phyloP scores from a whole-genome alignment of 176 grass and related monocot species.

The Oryza nivara region DNA sequence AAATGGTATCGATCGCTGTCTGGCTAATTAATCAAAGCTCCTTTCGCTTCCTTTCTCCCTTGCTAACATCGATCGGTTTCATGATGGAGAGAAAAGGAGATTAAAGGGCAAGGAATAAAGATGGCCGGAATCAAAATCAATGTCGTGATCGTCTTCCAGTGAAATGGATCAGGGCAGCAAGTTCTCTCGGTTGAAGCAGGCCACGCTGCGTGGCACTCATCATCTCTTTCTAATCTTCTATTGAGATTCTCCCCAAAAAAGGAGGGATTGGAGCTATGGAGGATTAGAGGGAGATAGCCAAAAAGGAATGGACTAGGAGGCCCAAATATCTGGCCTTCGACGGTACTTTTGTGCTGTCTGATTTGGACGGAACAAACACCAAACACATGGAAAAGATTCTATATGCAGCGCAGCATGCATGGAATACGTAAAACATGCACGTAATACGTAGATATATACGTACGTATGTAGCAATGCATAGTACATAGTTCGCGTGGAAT shows the following conservation, averaged over 20 bases:
- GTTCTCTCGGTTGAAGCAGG: neutral
- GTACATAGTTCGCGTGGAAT: neutral
- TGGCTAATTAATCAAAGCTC: neutral
- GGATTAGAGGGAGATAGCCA: neutral
- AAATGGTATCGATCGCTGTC: neutral
- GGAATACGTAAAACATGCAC: neutral
- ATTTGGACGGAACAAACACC: neutral
- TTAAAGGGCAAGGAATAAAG: neutral
- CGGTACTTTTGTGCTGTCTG: neutral
- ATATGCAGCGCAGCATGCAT: neutral
- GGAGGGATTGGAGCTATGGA: neutral
- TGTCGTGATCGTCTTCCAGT: neutral
- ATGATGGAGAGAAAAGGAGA: neutral
- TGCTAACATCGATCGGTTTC: neutral
- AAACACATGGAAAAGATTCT: neutral
- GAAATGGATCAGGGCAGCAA: neutral
- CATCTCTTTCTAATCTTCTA: constrained; percentile 7
- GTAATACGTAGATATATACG: neutral
- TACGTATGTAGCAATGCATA: neutral
- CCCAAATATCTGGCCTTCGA: neutral
- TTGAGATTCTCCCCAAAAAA: neutral
- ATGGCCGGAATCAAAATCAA: neutral
- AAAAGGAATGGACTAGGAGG: neutral
- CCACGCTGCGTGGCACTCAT: neutral
- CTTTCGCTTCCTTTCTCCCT: neutral